Conservation (phyloP, 371 early-diverging fungal species). For the Basidiobolus heterosporus region DNA sequence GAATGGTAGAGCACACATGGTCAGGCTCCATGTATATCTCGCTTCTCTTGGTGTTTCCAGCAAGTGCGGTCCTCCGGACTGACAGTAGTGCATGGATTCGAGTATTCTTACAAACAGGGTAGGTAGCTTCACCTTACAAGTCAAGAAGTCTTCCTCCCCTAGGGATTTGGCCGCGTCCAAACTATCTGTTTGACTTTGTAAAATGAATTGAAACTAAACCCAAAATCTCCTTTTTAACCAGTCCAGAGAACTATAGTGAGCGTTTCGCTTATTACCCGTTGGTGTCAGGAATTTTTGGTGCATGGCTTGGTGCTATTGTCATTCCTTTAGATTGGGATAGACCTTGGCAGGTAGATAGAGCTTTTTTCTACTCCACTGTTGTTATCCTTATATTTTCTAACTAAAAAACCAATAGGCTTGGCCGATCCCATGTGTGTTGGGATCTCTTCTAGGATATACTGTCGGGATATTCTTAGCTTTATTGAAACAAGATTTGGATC, state of each 20-base stretch:
- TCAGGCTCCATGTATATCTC: not conserved
- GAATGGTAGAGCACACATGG: not conserved
- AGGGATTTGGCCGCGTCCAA: not conserved
- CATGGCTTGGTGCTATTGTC: constrained; percentile 23
- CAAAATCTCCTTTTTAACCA: not conserved
- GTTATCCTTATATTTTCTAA: not conserved
- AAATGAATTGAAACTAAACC: not conserved
- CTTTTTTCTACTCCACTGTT: not conserved
- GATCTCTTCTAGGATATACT: constrained; percentile 15
- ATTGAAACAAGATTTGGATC: constrained; percentile 1
- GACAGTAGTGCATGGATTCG: too few species aligned
- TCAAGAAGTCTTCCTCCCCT: not conserved
- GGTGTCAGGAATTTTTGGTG: constrained; percentile 9
- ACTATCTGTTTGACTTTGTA: not conserved
- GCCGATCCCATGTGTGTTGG: constrained; percentile 21
- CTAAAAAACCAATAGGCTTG: constrained; percentile 12
- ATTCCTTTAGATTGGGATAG: constrained; percentile 26
- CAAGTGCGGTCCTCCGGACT: too few species aligned
- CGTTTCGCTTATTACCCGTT: constrained; percentile 5
- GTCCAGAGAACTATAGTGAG: constrained; percentile 6
- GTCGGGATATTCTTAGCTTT: constrained; percentile 13
- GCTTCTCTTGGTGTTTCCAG: not conserved
- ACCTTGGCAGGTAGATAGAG: constrained; percentile 18
- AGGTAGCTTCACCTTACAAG: not conserved
- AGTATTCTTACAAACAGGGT: too few species aligned